These are phyloP conservation scores for Coemansia sp. DNA, from an alignment of 192 early-diverging fungal species.

Conservation along the genomic window DNA sequence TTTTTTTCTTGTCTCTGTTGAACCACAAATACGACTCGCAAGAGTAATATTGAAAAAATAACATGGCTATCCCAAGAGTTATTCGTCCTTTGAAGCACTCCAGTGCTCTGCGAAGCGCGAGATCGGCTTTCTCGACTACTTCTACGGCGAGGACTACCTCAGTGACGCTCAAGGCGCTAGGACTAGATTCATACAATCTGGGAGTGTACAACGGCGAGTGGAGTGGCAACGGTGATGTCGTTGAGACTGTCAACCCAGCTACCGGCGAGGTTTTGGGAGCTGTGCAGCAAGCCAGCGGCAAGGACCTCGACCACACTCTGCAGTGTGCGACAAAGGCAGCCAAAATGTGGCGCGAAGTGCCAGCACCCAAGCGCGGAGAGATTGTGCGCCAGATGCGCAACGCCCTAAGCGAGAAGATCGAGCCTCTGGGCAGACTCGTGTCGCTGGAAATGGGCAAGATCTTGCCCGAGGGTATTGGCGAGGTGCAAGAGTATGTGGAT, in stretches of 20 bases:
- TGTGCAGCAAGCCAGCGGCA: slow-evolving; percentile 66
- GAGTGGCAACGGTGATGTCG: slow-evolving; percentile 65
- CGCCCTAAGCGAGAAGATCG: slow-evolving; percentile 71
- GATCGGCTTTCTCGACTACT: slow-evolving; percentile 29
- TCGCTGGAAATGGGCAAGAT: slow-evolving; percentile 97
- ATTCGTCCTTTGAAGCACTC: slow-evolving; percentile 9
- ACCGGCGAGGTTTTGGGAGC: slow-evolving; percentile 83
- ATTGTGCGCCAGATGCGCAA: slow-evolving; percentile 89
- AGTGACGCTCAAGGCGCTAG: slow-evolving; percentile 59
- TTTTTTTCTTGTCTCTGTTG: neutral
- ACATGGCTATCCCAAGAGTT: slow-evolving; percentile 13
- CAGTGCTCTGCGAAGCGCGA: neutral
- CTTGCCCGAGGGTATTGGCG: slow-evolving; percentile 87
- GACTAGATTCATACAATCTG: slow-evolving; percentile 68
- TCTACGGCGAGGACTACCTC: slow-evolving; percentile 27
- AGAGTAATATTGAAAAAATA: neutral
- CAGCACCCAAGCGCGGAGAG: slow-evolving; percentile 87
- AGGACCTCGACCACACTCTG: slow-evolving; percentile 68
- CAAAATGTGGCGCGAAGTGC: slow-evolving; percentile 68
- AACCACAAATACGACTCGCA: neutral
- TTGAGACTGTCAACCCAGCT: slow-evolving; percentile 72
- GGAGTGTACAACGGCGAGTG: slow-evolving; percentile 80
- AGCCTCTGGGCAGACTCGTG: slow-evolving; percentile 84
- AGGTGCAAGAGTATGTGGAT: slow-evolving; percentile 97
- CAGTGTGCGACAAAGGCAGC: slow-evolving; percentile 66